These are phyloP conservation scores for Coemansia furcata DNA, from an alignment of 192 early-diverging fungal species.

Conservation along the genomic window DNA sequence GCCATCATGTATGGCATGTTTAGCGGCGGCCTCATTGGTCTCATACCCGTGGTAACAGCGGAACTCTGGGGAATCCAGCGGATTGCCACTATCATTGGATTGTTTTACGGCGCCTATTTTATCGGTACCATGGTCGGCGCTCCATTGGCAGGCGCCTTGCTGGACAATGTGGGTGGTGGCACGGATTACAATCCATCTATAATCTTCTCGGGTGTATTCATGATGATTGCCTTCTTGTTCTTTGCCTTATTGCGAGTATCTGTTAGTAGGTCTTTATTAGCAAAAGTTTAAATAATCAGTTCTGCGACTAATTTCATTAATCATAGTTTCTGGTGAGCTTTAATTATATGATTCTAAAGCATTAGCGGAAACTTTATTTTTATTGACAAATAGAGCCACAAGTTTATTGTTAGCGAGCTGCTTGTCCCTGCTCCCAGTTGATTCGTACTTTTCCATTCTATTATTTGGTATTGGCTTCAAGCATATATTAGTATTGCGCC, in stretches of 20 bases:
- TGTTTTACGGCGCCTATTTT: conserved; percentile 55
- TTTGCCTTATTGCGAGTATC: conserved; percentile 19
- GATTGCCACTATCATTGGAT: conserved; percentile 57
- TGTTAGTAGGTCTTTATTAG: conserved; percentile 2
- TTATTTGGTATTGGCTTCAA: not conserved
- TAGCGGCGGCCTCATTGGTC: conserved; percentile 56
- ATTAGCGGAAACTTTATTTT: no score
- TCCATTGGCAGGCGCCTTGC: conserved; percentile 52
- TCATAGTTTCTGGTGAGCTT: no score
- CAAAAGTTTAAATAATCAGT: conserved; percentile 9
- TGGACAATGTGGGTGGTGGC: conserved; percentile 50
- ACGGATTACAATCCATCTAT: conserved; percentile 40
- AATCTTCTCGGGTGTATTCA: conserved; percentile 47
- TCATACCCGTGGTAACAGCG: conserved; percentile 57
- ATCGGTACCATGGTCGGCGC: conserved; percentile 54
- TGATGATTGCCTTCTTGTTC: conserved; percentile 26
- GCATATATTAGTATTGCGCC: no score
- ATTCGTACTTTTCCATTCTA: not conserved
- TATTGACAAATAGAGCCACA: not conserved
- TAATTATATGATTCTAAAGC: no score
- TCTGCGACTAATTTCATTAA: not conserved
- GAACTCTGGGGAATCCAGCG: conserved; percentile 56
- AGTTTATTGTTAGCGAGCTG: not conserved
- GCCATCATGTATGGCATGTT: conserved; percentile 57
- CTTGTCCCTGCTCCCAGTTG: not conserved